Percentiles rank a stretch among this genome's conserved stretches.
These are phyloP conservation scores for Lasiodiplodia hormozganensis DNA, from an alignment of 2,329 filamentous ascomycete genomes.

Conservation along the genomic window DNA sequence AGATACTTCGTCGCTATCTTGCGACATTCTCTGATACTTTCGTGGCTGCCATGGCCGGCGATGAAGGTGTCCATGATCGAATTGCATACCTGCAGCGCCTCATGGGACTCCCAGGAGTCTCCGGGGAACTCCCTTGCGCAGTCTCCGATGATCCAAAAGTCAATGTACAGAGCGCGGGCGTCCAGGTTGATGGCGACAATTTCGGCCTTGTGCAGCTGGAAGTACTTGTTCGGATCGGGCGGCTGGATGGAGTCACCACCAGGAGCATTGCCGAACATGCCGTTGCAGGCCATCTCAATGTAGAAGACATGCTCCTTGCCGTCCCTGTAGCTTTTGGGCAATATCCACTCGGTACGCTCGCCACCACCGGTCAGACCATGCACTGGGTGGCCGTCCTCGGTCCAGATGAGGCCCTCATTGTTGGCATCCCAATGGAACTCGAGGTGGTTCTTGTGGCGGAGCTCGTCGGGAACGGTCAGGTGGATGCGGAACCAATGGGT, in stretches of 20 bases:
- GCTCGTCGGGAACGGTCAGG: conserved; percentile 75
- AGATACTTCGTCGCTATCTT: conserved; percentile 85
- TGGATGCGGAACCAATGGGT: conserved; percentile 96
- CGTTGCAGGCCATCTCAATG: conserved; percentile 98
- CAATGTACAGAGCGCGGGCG: conserved; percentile 82
- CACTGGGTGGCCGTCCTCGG: conserved; percentile 83
- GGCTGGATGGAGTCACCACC: conserved; percentile 88
- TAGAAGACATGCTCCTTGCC: conserved; percentile 90
- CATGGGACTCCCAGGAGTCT: conserved; percentile 87
- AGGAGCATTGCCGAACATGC: conserved; percentile 94
- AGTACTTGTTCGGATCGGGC: conserved; percentile 84
- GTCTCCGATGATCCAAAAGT: conserved; percentile 88
- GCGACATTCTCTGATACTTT: conserved; percentile 79
- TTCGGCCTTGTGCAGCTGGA: conserved; percentile 75
- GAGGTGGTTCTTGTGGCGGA: conserved; percentile 79
- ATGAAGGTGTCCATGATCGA: conserved; percentile 91
- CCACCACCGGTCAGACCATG: conserved; percentile 91
- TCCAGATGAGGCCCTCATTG: conserved; percentile 95
- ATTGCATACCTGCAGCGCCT: conserved; percentile 83
- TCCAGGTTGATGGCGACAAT: conserved; percentile 90
- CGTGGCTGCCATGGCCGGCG: conserved; percentile 72
- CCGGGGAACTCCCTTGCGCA: conserved; percentile 82
- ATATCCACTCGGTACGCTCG: conserved; percentile 89
- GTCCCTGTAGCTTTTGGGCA: conserved; percentile 81
- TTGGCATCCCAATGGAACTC: conserved; percentile 96